Conservation (phyloP, 441 rosid genomes). For the Eruca vesicaria region DNA sequence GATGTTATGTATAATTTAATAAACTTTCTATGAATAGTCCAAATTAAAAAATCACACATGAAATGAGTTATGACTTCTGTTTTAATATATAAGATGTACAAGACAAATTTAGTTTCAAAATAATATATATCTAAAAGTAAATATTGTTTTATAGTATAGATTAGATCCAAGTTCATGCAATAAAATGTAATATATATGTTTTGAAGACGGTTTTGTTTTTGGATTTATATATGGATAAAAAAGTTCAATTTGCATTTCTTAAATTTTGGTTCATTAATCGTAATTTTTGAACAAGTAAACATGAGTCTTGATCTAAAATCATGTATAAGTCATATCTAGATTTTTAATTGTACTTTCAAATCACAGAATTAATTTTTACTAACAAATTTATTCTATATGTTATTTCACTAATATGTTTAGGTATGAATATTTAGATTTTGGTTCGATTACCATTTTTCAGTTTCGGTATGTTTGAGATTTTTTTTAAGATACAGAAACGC, state of each 20-base stretch:
- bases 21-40: too few relatives aligned
- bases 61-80: too few relatives aligned
- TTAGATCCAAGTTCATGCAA: neutral
- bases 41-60: too few relatives aligned
- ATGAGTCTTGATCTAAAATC: neutral
- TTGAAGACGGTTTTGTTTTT: neutral
- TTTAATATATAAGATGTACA: too few relatives aligned
- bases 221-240: neutral
- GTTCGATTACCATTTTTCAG: neutral
- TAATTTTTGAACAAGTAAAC: too few relatives aligned
- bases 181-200: too few relatives aligned
- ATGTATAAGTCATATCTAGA: neutral
- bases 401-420: neutral
- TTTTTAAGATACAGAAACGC: too few relatives aligned
- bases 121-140: neutral
- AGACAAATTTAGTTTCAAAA: neutral
- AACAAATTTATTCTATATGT: neutral
- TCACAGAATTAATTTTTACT: too few relatives aligned
- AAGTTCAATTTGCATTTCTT: neutral
- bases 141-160: too few relatives aligned
- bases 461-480: too few relatives aligned
- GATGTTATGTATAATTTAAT: too few relatives aligned
- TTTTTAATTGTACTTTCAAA: too few relatives aligned
- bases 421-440: neutral
- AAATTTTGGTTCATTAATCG: neutral